Evolutionary conservation across 805 yeast genomes (phyloP).

Genomic region (Lipomyces spencermartinsiae): DNA sequence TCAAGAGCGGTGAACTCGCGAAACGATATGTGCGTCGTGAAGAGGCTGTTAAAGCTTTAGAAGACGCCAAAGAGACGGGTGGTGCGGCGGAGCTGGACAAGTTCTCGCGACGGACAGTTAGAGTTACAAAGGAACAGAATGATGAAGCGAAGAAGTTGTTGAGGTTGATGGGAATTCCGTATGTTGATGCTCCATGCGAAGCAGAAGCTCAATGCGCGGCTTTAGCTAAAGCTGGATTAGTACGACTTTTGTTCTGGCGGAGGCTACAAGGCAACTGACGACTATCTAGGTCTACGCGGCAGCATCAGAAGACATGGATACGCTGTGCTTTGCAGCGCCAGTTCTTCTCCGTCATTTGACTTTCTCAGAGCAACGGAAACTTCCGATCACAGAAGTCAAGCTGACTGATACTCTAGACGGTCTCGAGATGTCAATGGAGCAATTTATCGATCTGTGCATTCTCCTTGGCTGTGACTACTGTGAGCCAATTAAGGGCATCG

Average conservation of each 20-base stretch:
- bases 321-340: conserved; percentile 89
- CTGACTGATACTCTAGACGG: conserved; percentile 74
- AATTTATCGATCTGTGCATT: conserved; percentile 90
- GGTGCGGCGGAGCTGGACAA: conserved; percentile 75
- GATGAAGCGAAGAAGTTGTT: conserved; percentile 88
- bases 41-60: conserved; percentile 79
- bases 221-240: conserved; percentile 85
- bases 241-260: background rate
- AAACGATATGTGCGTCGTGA: conserved; percentile 82
- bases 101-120: conserved; percentile 84
- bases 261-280: background rate
- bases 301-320: conserved; percentile 99
- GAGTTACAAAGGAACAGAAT: conserved; percentile 87
- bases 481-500: conserved; percentile 92
- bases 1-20: conserved; percentile 91
- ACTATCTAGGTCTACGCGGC: conserved; percentile 73
- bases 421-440: conserved; percentile 55
- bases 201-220: conserved; percentile 99
- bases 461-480: conserved; percentile 96
- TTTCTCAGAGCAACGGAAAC: conserved; percentile 89
- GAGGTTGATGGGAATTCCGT: conserved; percentile 93
- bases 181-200: conserved; percentile 92
- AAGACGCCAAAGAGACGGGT: conserved; percentile 78
- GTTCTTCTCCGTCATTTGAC: conserved; percentile 85
- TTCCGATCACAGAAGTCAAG: conserved; percentile 86